Base-by-base conservation (phyloP, 2,329 filamentous ascomycete genomes). In the Talaromyces marneffei region DNA sequence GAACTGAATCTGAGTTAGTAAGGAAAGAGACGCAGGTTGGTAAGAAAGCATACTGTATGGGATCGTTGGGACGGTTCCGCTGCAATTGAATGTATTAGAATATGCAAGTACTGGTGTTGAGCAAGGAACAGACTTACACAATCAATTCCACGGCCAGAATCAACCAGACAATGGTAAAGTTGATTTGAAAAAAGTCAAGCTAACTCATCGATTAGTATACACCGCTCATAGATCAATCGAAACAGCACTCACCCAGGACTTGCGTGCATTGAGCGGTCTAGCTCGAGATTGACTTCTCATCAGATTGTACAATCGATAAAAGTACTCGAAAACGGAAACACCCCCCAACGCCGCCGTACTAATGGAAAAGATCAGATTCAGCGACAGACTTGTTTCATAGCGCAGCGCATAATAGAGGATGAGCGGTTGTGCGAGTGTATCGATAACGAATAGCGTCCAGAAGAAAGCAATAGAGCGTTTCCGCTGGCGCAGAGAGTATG, bases 381-480 rank as follows among this genome's bases (percentile, higher is more conserved):
- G 72, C 42, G 74, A 75, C 33, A 86, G 69, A 63, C 77, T 73
- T 9, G 83, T 82, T 64, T 77, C 78, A 65, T 86, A 86, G 82
- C 82, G 85, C 39, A 87, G 75, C 54, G 80, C 77, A 75, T 83
- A 87, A 73, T 87, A 87, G 2, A 87, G 75, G 2, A 77, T 79
- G 62, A 87, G 77, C 18, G 85, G 85, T 72, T 85, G 82, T 61
- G 76, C 80, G 62, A 85, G 75, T 56, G 80, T 83, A 72, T 87
- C 85, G 62, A 86, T 67, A 23, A 86, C 69, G 60, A 86, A 84
- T 42, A 87, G 69, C 0, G 75, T 74, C 84, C 84, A 87, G 74
- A 87, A 87, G 64, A 83, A 72, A 39, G 78, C 74, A 63, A 87
- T 85, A 35, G 79, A 76, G 71, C 79, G 80, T 68, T 84, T 84